Percentiles rank a stretch among this genome's conserved stretches.
These are phyloP conservation scores for Euphorbia lathyris DNA, from an alignment of 345 rosid genomes.

Conservation along the genomic window DNA sequence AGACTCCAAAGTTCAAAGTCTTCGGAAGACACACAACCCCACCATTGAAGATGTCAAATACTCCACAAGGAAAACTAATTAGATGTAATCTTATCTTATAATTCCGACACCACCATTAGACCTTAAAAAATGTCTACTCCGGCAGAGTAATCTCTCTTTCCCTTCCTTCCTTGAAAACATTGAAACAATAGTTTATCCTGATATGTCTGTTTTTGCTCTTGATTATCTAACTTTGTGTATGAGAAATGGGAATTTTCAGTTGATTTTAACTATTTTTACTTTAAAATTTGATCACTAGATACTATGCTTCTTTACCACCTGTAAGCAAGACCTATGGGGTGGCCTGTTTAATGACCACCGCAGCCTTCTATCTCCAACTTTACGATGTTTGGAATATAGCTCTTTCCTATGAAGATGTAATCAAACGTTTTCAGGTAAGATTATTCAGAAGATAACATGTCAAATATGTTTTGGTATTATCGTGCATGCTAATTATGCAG, in stretches of 20 bases:
- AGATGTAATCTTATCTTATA: not conserved
- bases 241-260: not conserved
- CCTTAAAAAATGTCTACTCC: constrained; percentile 48
- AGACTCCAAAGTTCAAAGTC: constrained; percentile 11
- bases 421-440: constrained; percentile 51
- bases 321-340: constrained; percentile 69
- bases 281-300: constrained; percentile 33
- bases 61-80: not conserved
- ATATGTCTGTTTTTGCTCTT: too few relatives aligned
- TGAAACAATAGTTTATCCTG: too few relatives aligned
- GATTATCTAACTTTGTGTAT: too few relatives aligned
- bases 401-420: constrained; percentile 40
- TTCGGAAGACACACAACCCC: constrained; percentile 9
- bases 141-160: constrained; percentile 43
- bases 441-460: too few relatives aligned
- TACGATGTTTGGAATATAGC: constrained; percentile 35
- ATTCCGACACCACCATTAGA: not conserved
- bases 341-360: constrained; percentile 51
- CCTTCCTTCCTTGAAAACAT: not conserved
- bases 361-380: constrained; percentile 43
- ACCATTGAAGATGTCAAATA: not conserved
- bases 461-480: too few relatives aligned
- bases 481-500: constrained; percentile 24
- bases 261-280: not conserved
- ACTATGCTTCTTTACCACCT: constrained; percentile 55